Evolutionary conservation across 73 alveolate genomes (phyloP), one percentile per base, ranked within the genome.

Genomic region (Breviolum minutum): DNA sequence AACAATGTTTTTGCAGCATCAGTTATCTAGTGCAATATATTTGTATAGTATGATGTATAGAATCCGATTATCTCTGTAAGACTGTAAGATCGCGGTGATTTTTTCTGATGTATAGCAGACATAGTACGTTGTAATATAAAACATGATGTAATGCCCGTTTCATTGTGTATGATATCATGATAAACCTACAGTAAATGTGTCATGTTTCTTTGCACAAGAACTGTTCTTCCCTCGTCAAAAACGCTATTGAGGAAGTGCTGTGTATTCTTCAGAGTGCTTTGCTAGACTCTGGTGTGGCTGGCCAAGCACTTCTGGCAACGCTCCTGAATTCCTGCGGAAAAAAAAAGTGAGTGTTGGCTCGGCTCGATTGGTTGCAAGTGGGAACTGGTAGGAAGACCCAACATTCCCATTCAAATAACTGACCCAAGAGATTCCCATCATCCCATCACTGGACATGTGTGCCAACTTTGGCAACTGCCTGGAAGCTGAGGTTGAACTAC

Each of bases 281-380:
- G 88, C 88, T 91, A 87, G 88, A 91, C 64, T 10, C 79, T 62
- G 97, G 97, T 64, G 88, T 63, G 81, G 97, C 97, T 19, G 97
- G 97, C 48, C 97, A 48, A 16, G 97, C 97, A 63, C 69, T 91
- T 63, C 69, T 81, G 62, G 29, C 68, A 54, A 81, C 54, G 90
- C 90, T 81, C 19, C 60, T 81, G 90, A 54, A 40, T 48, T 40
- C 32, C 88, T 54, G 90, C 20, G 17, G 90, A 10, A 81, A 81
- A 81, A 81, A 77, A 24, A 77, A 3, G n/a, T 60, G 26, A 8
- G 1, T 77, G 63, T n/a, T 13, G 26, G n/a, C 7, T 77, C 27
- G 27, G 62, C 86, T n/a, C 27, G 62, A 11, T 71, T 71, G 19
- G 48, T 13, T 17, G 13, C 63, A 13, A n/a, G 14, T 29, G 86